These are phyloP conservation scores for Botrytis sinoallii DNA, from an alignment of 2,329 filamentous ascomycete species.

Conservation along the genomic window DNA sequence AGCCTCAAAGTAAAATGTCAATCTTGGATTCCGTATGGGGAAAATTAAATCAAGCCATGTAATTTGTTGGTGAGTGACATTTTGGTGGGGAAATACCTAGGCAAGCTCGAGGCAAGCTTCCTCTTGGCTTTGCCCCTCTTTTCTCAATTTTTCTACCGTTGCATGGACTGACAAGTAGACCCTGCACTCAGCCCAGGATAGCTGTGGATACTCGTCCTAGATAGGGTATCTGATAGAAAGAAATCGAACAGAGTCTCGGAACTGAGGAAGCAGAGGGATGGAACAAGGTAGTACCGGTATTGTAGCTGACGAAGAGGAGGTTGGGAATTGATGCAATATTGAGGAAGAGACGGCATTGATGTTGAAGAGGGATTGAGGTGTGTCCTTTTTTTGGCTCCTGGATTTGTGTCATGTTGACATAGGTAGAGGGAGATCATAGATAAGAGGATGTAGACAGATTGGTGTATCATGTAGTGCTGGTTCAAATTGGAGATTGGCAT, in stretches of 20 bases:
- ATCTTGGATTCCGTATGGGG: not conserved
- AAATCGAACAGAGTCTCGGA: not conserved
- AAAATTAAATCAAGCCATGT: not conserved
- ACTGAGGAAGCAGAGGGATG: not conserved
- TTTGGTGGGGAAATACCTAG: conserved; percentile 5
- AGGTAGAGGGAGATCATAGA: too few relatives aligned
- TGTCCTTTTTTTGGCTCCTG: not conserved
- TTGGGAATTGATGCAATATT: not conserved
- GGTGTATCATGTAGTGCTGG: not conserved
- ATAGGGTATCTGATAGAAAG: not conserved
- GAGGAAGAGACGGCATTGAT: not conserved
- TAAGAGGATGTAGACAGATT: not conserved
- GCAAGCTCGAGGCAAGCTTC: not conserved
- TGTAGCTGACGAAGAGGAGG: not conserved
- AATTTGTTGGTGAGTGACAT: not conserved
- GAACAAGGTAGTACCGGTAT: not conserved
- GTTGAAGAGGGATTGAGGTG: too few relatives aligned
- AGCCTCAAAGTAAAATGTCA: not conserved
- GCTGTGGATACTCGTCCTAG: not conserved
- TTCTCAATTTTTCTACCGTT: not conserved
- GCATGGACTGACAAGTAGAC: conserved; percentile 13
- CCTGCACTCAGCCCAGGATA: not conserved
- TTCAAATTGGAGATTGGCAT: too few relatives aligned
- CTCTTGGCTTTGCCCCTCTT: conserved; percentile 6
- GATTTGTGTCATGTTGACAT: not conserved